Base-by-base conservation (phyloP, 2,329 filamentous ascomycete species). In the Penicillium thymicola region DNA sequence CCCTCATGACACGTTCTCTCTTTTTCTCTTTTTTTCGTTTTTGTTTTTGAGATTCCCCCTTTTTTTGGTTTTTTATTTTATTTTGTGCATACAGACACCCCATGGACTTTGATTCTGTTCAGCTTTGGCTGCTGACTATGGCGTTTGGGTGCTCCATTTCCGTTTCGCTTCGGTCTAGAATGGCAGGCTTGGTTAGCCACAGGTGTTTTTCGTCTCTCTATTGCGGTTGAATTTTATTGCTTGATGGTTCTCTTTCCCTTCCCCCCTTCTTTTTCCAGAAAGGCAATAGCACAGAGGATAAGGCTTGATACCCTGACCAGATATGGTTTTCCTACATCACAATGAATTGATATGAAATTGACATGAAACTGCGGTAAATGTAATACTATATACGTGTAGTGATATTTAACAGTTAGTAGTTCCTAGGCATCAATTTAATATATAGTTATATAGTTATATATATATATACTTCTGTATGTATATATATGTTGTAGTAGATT, bases 291-390 rank as follows among this genome's bases (percentile, higher is more conserved):
- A 56, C 46, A 37, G 52, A 59, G 58, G 58, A 64, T 47, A 51
- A 61, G 48, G 48, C 51, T 60, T 62, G 64, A 66, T 66, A 66
- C 64, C 62, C 64, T 62, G 57, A 64, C 59, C 64, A 51, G 54
- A 65, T 64, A 59, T 59, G 51, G 58, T 55, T 58, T 54, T 55
- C 54, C 55, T 55, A 56, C 28, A 18, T 44, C 18, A 34, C 28
- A 61, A 45, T 56, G 45, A 25, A 51, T 44, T 52, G 37, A 32
- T 25, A 42, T 40, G 32, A 34, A 30, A 30, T 30, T 30, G 28
- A 30, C 9, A 30, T 13, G 10, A 30, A 34, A 34, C 16, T 32
- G 30, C 13, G 30, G 5, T 32, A 13, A 32, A 34, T 34, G 32
- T 21, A 21, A 42, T 11, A 30, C 10, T 16, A 32, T 4, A n/a